Evolutionary conservation across 1,284 basidiomycete genomes (phyloP).

Genomic region (Tilletia setariae): DNA sequence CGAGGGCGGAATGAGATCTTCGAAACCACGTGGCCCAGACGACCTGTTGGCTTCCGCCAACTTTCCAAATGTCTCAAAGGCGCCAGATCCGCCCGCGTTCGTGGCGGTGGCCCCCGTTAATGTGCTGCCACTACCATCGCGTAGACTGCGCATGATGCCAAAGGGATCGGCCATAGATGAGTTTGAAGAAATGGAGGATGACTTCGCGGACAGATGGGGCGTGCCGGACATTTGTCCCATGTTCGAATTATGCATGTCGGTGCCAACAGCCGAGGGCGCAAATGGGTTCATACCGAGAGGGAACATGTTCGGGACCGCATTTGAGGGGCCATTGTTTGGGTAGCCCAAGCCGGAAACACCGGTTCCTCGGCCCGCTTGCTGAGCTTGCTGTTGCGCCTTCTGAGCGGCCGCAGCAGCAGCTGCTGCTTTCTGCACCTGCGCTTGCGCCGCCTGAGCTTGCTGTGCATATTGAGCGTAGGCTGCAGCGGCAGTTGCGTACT

Average conservation of each 20-base stretch:
- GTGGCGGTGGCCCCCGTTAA: constrained; percentile 4
- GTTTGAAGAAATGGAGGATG: background rate
- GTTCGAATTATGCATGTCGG: background rate
- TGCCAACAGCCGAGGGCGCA: background rate
- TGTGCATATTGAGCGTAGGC: constrained; percentile 9
- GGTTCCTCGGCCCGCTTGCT: background rate
- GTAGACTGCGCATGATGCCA: constrained; percentile 9
- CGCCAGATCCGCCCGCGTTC: background rate
- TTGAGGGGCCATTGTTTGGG: too few relatives aligned
- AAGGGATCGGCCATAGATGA: constrained; percentile 12
- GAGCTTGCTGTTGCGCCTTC: background rate
- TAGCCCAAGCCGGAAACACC: background rate
- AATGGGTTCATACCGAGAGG: constrained; percentile 4
- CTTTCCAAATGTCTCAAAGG: background rate
- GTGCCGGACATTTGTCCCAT: background rate
- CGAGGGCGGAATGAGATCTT: background rate
- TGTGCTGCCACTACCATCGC: constrained; percentile 11
- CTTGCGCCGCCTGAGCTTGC: constrained; percentile 4
- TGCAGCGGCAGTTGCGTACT: constrained; percentile 4
- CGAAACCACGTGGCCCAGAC: background rate
- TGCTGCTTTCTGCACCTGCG: constrained; percentile 5
- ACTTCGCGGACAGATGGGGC: background rate
- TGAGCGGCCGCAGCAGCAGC: background rate
- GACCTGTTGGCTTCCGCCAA: background rate
- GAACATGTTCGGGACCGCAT: background rate